phyloP scores from a whole-genome alignment of 169 alveolate genomes.

The Plasmodium vivax region DNA sequence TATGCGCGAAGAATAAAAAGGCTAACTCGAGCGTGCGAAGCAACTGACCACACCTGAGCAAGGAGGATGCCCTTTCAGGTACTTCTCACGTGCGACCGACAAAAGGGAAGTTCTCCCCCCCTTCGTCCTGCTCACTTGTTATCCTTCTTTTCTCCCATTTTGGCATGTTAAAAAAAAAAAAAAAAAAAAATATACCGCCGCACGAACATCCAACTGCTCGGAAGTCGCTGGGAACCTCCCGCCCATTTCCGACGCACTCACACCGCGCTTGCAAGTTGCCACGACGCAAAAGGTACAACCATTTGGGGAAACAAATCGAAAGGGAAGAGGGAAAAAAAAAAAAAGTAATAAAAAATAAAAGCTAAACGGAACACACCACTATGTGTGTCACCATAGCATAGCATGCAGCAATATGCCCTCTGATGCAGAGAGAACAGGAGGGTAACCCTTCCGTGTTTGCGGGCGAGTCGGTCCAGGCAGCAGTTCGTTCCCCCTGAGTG shows the following conservation, averaged over 20 bases:
- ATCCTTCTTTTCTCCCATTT: background rate
- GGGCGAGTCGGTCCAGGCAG: slow-evolving; percentile 1
- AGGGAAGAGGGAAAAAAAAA: background rate
- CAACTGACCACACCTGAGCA: background rate
- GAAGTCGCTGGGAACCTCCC: background rate
- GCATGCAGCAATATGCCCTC: background rate
- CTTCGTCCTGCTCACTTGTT: background rate
- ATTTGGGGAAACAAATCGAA: background rate
- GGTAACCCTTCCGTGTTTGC: background rate
- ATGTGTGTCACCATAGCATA: background rate
- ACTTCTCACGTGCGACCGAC: background rate
- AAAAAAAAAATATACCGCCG: background rate
- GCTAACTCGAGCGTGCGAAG: background rate
- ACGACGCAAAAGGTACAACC: background rate
- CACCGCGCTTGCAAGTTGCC: background rate
- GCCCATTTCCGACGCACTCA: background rate
- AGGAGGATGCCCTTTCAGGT: background rate
- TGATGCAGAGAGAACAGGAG: background rate
- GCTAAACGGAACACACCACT: background rate
- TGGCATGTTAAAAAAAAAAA: background rate
- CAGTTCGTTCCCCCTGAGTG: background rate
- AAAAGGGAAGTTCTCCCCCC: background rate
- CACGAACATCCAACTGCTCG: background rate
- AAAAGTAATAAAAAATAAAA: background rate
- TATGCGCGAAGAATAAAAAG: background rate